Base-by-base conservation (phyloP, 2,329 filamentous ascomycete genomes). In the Diaporthe sp. region DNA sequence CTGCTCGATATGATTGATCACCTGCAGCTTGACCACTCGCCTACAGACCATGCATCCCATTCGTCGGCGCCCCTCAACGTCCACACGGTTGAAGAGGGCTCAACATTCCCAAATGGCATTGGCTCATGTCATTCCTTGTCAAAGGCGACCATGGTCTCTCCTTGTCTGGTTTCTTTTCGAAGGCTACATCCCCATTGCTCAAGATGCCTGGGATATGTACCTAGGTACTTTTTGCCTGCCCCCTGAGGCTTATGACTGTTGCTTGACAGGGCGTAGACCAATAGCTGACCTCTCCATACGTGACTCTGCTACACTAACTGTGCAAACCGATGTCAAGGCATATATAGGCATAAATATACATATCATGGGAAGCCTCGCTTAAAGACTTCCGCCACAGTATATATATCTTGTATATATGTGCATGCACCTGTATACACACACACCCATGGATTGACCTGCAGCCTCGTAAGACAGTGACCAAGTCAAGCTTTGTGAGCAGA, bases 1-100 rank as follows among this genome's bases (percentile, higher is more conserved):
- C 59, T 17, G 53, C 71, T 55, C 42, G 17, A 39, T 8, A 10
- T 69, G 65, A 69, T 37, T 37, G n/a, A 69, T 69, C 65, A 42
- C 65, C 65, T 69, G 65, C 65, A 68, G 25, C 25, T 68, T 4
- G 44, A 25, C 57, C 25, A 55, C n/a, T 28, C 19, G 31, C 59
- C 22, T 51, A 34, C 62, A 67, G 28, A n/a, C 42, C 55, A 34
- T 34, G 1, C 42, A 34, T 49, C 44, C 22, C 44, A 51, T 67
- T 67, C 44, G 62, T 51, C 51, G 62, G 44, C 25, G 19, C 10
- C 17, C 28, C 28, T 37, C 62, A n/a, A 51, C 62, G 3, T 31
- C 19, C 28, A 37, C 46, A 25, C 42, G 44, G 44, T 12, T 51
- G 19, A 37, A 34, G 28, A 49, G 34, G 5, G 42, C 44, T 61